Percentiles rank a stretch among this genome's conserved stretches.
These are phyloP conservation scores for Ambispora gerdemannii DNA, from an alignment of 192 early-diverging fungal species.

Conservation along the genomic window DNA sequence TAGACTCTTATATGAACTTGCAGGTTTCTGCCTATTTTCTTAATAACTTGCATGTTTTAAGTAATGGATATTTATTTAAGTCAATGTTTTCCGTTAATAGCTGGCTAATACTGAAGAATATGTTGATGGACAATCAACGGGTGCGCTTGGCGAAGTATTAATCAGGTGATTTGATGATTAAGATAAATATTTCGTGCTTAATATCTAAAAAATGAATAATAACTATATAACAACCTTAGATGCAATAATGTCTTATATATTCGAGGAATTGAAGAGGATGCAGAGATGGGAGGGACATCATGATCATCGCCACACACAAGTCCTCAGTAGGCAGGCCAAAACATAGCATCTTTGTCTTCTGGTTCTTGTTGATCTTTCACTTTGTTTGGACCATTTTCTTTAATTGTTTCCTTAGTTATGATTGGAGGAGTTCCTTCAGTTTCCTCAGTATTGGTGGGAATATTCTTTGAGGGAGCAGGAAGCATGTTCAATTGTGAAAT, in stretches of 20 bases:
- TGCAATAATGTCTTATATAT: conserved; percentile 87
- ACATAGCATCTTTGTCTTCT: not conserved
- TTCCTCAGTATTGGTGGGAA: not conserved
- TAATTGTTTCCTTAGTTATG: not conserved
- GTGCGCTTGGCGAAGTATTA: conserved; percentile 87
- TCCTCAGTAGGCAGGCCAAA: not conserved
- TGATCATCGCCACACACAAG: not conserved
- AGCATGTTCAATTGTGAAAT: not conserved
- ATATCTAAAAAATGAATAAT: too few species aligned
- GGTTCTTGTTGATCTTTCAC: too few species aligned
- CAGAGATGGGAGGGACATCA: conserved; percentile 25
- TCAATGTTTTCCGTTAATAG: conserved; percentile 53
- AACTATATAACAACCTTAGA: too few species aligned
- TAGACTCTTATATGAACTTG: conserved; percentile 98
- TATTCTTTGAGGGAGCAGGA: not conserved
- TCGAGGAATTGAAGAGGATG: conserved; percentile 63
- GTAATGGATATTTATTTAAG: conserved; percentile 1
- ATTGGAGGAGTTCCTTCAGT: not conserved
- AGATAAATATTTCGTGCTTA: conserved; percentile 1
- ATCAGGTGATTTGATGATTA: conserved; percentile 55
- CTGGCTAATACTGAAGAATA: conserved; percentile 94
- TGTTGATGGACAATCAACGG: conserved; percentile 85
- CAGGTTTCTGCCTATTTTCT: conserved; percentile 51
- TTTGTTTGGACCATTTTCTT: too few species aligned
- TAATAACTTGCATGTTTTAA: not conserved